These are phyloP conservation scores for Musa beccarii DNA, from an alignment of 176 grass and related monocot genomes.

Conservation along the genomic window DNA sequence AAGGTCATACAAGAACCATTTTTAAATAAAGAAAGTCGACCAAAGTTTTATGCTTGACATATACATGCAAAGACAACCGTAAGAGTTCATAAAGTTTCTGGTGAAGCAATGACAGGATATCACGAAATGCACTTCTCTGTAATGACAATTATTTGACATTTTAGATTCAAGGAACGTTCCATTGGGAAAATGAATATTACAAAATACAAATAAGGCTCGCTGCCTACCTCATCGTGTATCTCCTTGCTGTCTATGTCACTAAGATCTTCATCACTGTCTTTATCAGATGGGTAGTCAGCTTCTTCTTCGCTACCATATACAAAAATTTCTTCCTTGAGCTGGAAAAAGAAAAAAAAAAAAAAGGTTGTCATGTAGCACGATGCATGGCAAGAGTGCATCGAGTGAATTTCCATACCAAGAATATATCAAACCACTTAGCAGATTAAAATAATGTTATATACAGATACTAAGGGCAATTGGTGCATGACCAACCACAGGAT, in stretches of 20 bases:
- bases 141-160: no score
- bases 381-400: no score
- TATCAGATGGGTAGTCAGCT: slow-evolving; percentile 38
- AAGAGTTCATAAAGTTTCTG: neutral
- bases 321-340: slow-evolving; percentile 55
- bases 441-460: no score
- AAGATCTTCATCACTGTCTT: slow-evolving; percentile 60
- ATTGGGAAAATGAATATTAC: neutral
- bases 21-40: neutral
- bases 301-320: slow-evolving; percentile 69
- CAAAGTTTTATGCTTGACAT: neutral
- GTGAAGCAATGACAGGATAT: no score
- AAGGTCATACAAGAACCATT: neutral
- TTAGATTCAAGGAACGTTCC: neutral
- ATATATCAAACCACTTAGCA: no score
- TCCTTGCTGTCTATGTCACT: slow-evolving; percentile 48
- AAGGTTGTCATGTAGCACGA: no score
- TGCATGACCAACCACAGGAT: neutral
- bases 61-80: neutral
- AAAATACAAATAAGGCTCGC: neutral
- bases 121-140: no score
- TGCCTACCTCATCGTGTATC: slow-evolving; percentile 63
- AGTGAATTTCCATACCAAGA: no score
- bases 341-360: slow-evolving; percentile 6
- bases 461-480: neutral